Percentiles rank a stretch among this genome's conserved stretches.
Conservation (phyloP, 2,329 filamentous ascomycete species). For the Diaporthe citrichinensis region DNA sequence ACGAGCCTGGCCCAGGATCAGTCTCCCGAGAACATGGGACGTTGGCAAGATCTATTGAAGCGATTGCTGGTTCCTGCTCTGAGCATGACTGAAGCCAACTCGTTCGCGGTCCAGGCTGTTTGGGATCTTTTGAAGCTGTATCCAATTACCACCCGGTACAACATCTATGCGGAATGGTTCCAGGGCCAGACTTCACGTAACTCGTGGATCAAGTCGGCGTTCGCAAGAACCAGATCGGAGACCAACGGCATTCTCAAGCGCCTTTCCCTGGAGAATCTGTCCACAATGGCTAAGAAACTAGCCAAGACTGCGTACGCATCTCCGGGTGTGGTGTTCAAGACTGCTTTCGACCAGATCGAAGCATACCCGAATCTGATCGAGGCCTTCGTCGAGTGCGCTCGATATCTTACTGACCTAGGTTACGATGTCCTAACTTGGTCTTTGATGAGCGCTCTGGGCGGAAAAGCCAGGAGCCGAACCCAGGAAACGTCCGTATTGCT, state of each 20-base stretch:
- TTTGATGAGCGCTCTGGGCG: slow-evolving; percentile 79
- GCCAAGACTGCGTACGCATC: slow-evolving; percentile 94
- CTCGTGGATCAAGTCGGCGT: slow-evolving; percentile 83
- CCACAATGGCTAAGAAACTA: slow-evolving; percentile 87
- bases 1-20: slow-evolving; percentile 79
- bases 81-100: slow-evolving; percentile 87
- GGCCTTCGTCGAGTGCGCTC: slow-evolving; percentile 92
- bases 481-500: slow-evolving; percentile 76
- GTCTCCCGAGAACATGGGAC: slow-evolving; percentile 77
- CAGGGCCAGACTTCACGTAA: slow-evolving; percentile 82
- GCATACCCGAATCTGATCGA: slow-evolving; percentile 96
- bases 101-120: slow-evolving; percentile 86
- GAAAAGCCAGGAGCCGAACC: slow-evolving; percentile 73
- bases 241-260: slow-evolving; percentile 91
- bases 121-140: slow-evolving; percentile 87
- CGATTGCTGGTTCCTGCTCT: slow-evolving; percentile 89
- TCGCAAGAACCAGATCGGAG: slow-evolving; percentile 81
- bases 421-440: slow-evolving; percentile 97
- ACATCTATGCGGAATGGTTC: slow-evolving; percentile 95
- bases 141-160: slow-evolving; percentile 82
- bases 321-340: slow-evolving; percentile 91
- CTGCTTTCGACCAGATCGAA: slow-evolving; percentile 91
- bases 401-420: slow-evolving; percentile 92
- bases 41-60: slow-evolving; percentile 89
- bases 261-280: slow-evolving; percentile 87